Percentiles rank a stretch among this genome's conserved stretches.
Evolutionary conservation across 768 basidiomycete species (phyloP).

Genomic region (Lactarius pseudohatsudake): DNA sequence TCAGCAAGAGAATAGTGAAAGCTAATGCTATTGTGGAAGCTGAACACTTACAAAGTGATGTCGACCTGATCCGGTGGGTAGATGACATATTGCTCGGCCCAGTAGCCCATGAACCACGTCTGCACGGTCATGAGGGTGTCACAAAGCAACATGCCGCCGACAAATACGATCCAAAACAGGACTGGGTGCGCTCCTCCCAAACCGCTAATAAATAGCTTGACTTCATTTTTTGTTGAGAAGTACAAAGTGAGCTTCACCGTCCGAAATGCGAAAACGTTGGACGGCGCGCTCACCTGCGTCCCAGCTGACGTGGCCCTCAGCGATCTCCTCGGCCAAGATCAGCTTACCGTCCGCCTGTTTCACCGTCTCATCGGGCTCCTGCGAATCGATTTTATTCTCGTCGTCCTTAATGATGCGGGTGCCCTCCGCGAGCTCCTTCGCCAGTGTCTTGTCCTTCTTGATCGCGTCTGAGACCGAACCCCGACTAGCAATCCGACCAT

Average conservation of each 20-base stretch:
- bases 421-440: constrained; percentile 32
- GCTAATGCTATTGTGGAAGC: neutral
- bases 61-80: constrained; percentile 38
- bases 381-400: constrained; percentile 32
- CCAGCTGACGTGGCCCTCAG: constrained; percentile 58
- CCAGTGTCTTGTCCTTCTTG: constrained; percentile 40
- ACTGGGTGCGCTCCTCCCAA: constrained; percentile 32
- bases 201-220: constrained; percentile 35
- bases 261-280: neutral
- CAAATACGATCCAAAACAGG: constrained; percentile 37
- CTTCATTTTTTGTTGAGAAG: constrained; percentile 25
- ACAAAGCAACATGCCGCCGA: constrained; percentile 30
- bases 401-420: constrained; percentile 32
- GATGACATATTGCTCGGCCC: constrained; percentile 44
- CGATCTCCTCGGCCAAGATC: constrained; percentile 64
- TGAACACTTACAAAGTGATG: constrained; percentile 36
- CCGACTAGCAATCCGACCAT: constrained; percentile 52
- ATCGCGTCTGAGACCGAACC: constrained; percentile 52
- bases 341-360: constrained; percentile 51
- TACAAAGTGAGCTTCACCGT: constrained; percentile 15
- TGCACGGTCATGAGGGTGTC: constrained; percentile 34
- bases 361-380: constrained; percentile 25
- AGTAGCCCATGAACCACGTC: constrained; percentile 47
- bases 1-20: neutral
- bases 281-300: constrained; percentile 38